phyloP scores from a whole-genome alignment of 345 rosid genomes.

The Iberis pinnata region DNA sequence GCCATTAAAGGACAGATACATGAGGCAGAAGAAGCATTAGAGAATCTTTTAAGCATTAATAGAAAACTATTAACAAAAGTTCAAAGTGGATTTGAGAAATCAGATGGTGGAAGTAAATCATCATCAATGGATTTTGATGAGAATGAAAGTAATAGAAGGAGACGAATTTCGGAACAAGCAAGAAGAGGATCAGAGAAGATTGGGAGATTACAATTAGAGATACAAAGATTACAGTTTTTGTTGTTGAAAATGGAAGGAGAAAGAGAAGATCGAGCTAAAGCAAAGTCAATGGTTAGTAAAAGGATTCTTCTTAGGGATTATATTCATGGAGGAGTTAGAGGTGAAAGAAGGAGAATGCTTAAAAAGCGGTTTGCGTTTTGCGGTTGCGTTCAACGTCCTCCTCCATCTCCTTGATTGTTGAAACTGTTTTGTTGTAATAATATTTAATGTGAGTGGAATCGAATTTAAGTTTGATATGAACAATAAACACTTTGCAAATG shows the following conservation, averaged over 20 bases:
- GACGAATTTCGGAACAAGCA: slow-evolving; percentile 62
- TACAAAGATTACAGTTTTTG: slow-evolving; percentile 77
- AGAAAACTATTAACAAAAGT: slow-evolving; percentile 49
- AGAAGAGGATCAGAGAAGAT: slow-evolving; percentile 79
- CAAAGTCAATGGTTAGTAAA: slow-evolving; percentile 40
- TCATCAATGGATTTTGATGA: slow-evolving; percentile 48
- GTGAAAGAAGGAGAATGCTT: slow-evolving; percentile 36
- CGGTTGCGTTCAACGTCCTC: slow-evolving; percentile 26
- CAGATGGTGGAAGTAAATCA: slow-evolving; percentile 48
- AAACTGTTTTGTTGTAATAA: background rate
- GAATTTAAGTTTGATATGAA: slow-evolving; percentile 8
- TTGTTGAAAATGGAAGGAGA: slow-evolving; percentile 64
- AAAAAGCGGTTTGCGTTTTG: slow-evolving; percentile 60
- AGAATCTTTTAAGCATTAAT: slow-evolving; percentile 52
- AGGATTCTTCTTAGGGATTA: slow-evolving; percentile 75
- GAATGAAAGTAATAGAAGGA: slow-evolving; percentile 37
- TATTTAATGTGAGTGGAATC: slow-evolving; percentile 13
- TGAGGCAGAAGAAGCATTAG: slow-evolving; percentile 67
- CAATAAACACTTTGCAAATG: background rate
- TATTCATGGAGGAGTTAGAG: slow-evolving; percentile 55
- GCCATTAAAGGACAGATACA: slow-evolving; percentile 65
- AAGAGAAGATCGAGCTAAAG: slow-evolving; percentile 44
- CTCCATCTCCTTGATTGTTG: slow-evolving; percentile 16
- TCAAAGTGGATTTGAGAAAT: slow-evolving; percentile 36
- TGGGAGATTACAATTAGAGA: slow-evolving; percentile 78